phyloP scores from a whole-genome alignment of 306 rosid species.

The Quercus suber region DNA sequence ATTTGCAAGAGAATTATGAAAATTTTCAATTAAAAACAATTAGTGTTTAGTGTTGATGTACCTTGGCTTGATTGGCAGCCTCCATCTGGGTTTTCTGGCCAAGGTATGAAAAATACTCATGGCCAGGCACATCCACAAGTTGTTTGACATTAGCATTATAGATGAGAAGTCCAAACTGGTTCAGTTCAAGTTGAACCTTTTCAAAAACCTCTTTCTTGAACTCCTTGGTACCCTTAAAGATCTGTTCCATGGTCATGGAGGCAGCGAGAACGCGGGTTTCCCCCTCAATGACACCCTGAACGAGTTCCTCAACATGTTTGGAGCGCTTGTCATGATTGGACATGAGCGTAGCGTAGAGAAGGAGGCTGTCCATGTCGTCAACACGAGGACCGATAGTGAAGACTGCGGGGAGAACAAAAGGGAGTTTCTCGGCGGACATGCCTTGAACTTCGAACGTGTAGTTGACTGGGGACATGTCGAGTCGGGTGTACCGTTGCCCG shows the following conservation, averaged over 20 bases:
- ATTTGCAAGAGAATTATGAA: not conserved
- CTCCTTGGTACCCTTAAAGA: slow-evolving; percentile 22
- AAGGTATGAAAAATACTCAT: slow-evolving; percentile 62
- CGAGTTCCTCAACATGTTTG: slow-evolving; percentile 46
- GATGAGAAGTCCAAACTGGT: slow-evolving; percentile 58
- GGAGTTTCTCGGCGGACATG: slow-evolving; percentile 69
- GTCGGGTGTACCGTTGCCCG: slow-evolving; percentile 24
- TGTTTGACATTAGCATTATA: slow-evolving; percentile 68
- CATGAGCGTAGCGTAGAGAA: slow-evolving; percentile 46
- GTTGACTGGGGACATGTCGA: slow-evolving; percentile 65
- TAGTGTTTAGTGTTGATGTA: not conserved
- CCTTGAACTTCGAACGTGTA: slow-evolving; percentile 73
- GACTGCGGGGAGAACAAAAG: slow-evolving; percentile 57
- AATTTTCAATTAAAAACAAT: not conserved
- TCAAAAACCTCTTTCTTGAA: slow-evolving; percentile 59
- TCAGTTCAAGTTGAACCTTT: slow-evolving; percentile 55
- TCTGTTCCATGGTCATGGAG: slow-evolving; percentile 61
- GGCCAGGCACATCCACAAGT: slow-evolving; percentile 55
- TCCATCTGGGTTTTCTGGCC: slow-evolving; percentile 74
- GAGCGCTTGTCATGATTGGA: slow-evolving; percentile 29
- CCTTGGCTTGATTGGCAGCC: slow-evolving; percentile 54
- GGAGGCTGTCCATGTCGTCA: slow-evolving; percentile 31
- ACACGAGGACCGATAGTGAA: slow-evolving; percentile 63
- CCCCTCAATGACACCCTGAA: slow-evolving; percentile 65
- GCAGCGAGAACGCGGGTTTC: slow-evolving; percentile 68